Evolutionary conservation across 116 monocot genomes (phyloP).

Genomic region (Posidonia oceanica): DNA sequence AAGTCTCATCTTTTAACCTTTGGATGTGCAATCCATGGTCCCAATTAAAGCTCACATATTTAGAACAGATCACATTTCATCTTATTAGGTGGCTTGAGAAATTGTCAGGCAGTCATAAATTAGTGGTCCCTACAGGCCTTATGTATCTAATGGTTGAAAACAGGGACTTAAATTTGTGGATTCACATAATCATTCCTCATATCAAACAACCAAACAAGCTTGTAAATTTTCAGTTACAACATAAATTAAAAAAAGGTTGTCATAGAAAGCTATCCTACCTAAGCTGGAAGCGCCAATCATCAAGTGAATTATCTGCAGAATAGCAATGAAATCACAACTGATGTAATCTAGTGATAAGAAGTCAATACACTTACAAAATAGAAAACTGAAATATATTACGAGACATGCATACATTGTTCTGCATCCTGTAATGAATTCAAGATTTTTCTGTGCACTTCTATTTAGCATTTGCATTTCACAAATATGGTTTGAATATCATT

Average conservation of each 20-base stretch:
- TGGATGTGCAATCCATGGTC: too few species aligned
- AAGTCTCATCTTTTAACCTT: too few species aligned
- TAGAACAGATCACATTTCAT: too few species aligned
- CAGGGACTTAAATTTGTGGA: too few species aligned
- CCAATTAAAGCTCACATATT: too few species aligned
- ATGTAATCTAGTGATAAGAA: constrained; percentile 2
- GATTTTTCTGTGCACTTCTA: neutral
- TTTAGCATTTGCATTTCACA: too few species aligned
- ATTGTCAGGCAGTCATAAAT: too few species aligned
- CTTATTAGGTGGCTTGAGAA: too few species aligned
- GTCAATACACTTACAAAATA: neutral
- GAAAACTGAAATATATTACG: neutral
- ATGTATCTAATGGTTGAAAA: too few species aligned
- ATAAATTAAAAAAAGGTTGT: neutral
- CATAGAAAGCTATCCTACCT: constrained; percentile 6
- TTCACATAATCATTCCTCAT: neutral
- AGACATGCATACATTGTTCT: neutral
- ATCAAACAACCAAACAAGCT: neutral
- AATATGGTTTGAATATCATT: too few species aligned
- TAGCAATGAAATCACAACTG: neutral
- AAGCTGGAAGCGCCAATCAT: constrained; percentile 19
- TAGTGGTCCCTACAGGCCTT: too few species aligned
- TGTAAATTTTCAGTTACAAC: neutral
- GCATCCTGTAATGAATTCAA: neutral
- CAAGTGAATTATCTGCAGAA: constrained; percentile 19